These are phyloP conservation scores for Fraxinus nigra DNA, from an alignment of 305 asterid genomes.

Conservation along the genomic window DNA sequence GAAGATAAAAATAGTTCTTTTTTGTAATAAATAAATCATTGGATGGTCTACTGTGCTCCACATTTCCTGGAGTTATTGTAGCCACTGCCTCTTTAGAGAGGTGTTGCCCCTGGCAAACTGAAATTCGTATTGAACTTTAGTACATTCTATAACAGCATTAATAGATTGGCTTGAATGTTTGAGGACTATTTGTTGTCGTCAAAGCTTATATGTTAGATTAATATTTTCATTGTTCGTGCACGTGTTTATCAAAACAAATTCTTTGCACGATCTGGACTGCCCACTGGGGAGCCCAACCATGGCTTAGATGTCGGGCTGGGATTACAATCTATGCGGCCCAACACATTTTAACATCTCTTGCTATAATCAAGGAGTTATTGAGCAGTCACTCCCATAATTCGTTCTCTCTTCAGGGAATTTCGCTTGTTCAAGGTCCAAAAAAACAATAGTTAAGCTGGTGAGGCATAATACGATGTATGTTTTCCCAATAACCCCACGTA, in stretches of 20 bases:
- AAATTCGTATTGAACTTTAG: constrained; percentile 16
- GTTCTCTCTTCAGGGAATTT: not conserved
- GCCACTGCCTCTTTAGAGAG: constrained; percentile 26
- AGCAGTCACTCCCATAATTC: not conserved
- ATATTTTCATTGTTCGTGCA: not conserved
- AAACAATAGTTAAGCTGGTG: not conserved
- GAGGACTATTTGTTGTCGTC: not conserved
- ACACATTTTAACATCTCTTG: not conserved
- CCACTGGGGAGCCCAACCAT: not conserved
- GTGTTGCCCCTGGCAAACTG: constrained; percentile 24
- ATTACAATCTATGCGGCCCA: not conserved
- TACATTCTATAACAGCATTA: not conserved
- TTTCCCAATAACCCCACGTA: not conserved
- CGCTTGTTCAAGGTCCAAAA: not conserved
- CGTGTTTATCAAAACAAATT: not conserved
- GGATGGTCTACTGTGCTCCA: not conserved
- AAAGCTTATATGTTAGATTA: not conserved
- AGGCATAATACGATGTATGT: not conserved
- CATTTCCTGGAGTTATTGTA: constrained; percentile 2
- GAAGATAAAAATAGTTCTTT: constrained; percentile 7
- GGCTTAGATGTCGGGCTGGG: not conserved
- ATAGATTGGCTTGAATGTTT: not conserved
- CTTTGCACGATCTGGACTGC: not conserved
- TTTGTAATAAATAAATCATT: constrained; percentile 24
- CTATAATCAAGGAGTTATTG: not conserved